Percentiles rank a stretch among this genome's conserved stretches.
Conservation (phyloP, 2,329 filamentous ascomycete genomes). For the Aspergillus brunneoviolaceus region DNA sequence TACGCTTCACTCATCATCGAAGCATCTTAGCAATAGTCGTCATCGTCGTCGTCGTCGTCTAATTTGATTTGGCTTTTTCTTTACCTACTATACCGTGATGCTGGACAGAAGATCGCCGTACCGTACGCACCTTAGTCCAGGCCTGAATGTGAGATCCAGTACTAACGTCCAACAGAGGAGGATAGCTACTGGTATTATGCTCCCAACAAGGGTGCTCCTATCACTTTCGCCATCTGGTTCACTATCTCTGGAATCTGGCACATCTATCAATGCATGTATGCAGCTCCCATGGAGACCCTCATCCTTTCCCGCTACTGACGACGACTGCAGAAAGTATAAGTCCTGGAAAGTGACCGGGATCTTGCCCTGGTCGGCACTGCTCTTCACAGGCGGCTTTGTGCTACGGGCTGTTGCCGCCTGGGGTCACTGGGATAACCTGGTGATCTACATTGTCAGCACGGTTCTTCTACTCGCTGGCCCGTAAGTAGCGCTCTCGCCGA, state of each 20-base stretch:
- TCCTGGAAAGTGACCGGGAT: slow-evolving; percentile 45
- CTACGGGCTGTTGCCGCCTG: slow-evolving; percentile 38
- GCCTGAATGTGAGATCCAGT: slow-evolving; percentile 11
- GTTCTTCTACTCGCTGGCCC: slow-evolving; percentile 43
- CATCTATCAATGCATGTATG: slow-evolving; percentile 40
- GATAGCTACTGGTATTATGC: slow-evolving; percentile 43
- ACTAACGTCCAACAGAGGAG: slow-evolving; percentile 27
- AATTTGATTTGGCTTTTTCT: background rate
- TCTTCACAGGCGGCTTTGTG: slow-evolving; percentile 42
- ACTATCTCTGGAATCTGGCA: slow-evolving; percentile 38
- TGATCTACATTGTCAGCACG: slow-evolving; percentile 40
- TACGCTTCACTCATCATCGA: background rate
- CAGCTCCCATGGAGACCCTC: background rate
- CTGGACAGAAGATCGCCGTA: slow-evolving; percentile 26
- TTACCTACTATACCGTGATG: slow-evolving; percentile 3
- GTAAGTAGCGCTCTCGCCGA: slow-evolving; percentile 23
- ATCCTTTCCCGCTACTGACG: slow-evolving; percentile 5
- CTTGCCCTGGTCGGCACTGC: slow-evolving; percentile 42
- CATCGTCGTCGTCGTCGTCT: background rate
- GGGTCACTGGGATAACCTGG: slow-evolving; percentile 37
- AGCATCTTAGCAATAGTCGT: background rate
- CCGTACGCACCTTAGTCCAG: slow-evolving; percentile 20
- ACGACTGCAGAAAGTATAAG: slow-evolving; percentile 34
- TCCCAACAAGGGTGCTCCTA: slow-evolving; percentile 43
- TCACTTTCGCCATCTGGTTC: slow-evolving; percentile 44